Evolutionary conservation across 1,139 yeast genomes (phyloP), one percentile per base, ranked within the genome.

Genomic region (Chernovozyma aurita): DNA sequence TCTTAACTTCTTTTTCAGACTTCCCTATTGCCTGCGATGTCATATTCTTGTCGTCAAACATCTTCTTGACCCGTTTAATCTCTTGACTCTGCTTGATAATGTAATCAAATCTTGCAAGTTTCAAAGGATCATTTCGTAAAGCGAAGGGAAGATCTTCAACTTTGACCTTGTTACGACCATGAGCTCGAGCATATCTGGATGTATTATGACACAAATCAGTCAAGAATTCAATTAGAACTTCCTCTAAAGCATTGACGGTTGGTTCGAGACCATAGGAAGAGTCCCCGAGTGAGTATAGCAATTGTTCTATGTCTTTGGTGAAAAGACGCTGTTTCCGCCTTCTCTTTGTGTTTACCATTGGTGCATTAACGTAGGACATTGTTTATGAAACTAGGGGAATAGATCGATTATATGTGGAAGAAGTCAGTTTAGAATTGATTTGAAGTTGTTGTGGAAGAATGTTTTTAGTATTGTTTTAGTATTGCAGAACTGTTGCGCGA

Each of bases 91-190:
- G 74, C 34, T 77, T 73, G 39, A 86, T 71, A 47, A 90, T 74
- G 54, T 88, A 94, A 47, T 85, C 83, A 26, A 88, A 78, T 55
- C 97, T 75, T 11, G 95, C 94, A 34, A 87, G 70, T 53, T 88
- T 90, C 39, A 79, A 72, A 1, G 94, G 85, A 49, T 90, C 97
- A 46, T 81, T 77, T 31, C 95, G 67, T 40, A 90, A 63, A 0
- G 87, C 94, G 62, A 87, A 87, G 47, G 84, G 85, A 61, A 90
- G 79, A 55, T 90, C 97, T 42, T 87, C 95, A 36, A 88, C 81
- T 50, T 84, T 83, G 43, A 90, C 78, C 56, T 94, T 80, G 37
- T 76, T 76, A 33, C 95, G 70, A 31, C 81, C 80, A 15, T 60
- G 62, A 13, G 55, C 44, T 32, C 47, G 47, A 12, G 65, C 62